A percentile compares a stretch with the other conserved stretches of the same genome.
These are phyloP conservation scores for Curvularia sp. DNA, from an alignment of 2,329 filamentous ascomycete species.

Conservation along the genomic window DNA sequence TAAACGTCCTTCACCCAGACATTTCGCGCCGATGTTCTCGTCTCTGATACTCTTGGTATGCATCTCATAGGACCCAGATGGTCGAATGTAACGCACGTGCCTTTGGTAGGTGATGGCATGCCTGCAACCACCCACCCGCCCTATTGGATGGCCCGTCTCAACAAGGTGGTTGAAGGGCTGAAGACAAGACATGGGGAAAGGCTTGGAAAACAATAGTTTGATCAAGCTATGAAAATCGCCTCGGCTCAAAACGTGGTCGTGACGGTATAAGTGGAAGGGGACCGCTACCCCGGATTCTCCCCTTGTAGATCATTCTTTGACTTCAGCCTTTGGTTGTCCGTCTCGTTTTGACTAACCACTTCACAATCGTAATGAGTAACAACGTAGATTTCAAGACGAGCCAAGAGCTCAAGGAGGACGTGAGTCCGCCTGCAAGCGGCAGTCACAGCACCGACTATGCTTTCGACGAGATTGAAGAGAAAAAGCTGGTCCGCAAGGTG, in stretches of 20 bases:
- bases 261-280: neutral
- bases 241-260: neutral
- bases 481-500: slow-evolving; percentile 37
- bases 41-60: slow-evolving; percentile 6
- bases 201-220: neutral
- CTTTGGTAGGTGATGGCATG: neutral
- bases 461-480: slow-evolving; percentile 27
- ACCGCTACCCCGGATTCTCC: neutral
- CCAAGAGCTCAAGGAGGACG: slow-evolving; percentile 17
- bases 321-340: neutral
- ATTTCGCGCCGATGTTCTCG: neutral
- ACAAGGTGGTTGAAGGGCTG: neutral
- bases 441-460: slow-evolving; percentile 15
- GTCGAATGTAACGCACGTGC: neutral
- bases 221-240: neutral
- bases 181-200: neutral
- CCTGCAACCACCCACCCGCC: neutral
- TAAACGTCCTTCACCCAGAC: slow-evolving; percentile 1
- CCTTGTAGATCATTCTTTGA: slow-evolving; percentile 1
- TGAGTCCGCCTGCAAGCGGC: slow-evolving; percentile 3
- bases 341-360: neutral
- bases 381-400: slow-evolving; percentile 24
- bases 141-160: neutral
- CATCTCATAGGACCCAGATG: neutral
- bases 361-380: slow-evolving; percentile 16